Conservation (phyloP, 371 early-diverging fungal species). For the Apophysomyces trapeziformis region DNA sequence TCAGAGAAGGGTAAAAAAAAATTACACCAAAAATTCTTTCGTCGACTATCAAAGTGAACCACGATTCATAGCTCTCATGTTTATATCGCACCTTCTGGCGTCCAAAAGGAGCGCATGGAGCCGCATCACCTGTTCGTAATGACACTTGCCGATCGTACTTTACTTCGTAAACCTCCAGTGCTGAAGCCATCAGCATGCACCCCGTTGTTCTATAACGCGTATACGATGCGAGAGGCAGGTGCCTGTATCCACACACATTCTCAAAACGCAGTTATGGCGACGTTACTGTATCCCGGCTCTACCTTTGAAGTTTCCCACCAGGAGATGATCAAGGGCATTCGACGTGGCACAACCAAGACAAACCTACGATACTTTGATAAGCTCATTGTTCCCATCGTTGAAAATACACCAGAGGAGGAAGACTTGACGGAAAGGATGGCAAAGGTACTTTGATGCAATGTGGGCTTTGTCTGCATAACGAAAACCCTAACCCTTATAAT, state of each 20-base stretch:
- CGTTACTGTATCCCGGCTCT: slow-evolving; percentile 74
- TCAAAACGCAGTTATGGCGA: slow-evolving; percentile 93
- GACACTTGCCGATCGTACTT: slow-evolving; percentile 57
- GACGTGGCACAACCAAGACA: slow-evolving; percentile 70
- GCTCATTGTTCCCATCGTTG: slow-evolving; percentile 94
- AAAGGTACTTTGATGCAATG: slow-evolving; percentile 46
- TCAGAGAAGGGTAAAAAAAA: slow-evolving; percentile 69
- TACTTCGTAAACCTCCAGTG: slow-evolving; percentile 74
- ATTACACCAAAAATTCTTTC: background rate
- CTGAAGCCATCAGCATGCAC: slow-evolving; percentile 90
- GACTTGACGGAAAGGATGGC: slow-evolving; percentile 92
- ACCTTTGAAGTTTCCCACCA: slow-evolving; percentile 91
- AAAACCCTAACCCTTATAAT: too few relatives aligned
- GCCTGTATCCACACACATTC: slow-evolving; percentile 98
- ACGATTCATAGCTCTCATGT: slow-evolving; percentile 62
- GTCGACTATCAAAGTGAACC: background rate
- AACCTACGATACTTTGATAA: slow-evolving; percentile 80
- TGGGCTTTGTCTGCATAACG: background rate
- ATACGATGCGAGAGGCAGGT: slow-evolving; percentile 86
- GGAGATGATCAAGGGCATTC: slow-evolving; percentile 99
- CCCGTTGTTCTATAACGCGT: slow-evolving; percentile 94
- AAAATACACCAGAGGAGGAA: slow-evolving; percentile 95
- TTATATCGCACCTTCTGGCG: slow-evolving; percentile 93
- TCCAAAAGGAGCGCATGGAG: slow-evolving; percentile 94
- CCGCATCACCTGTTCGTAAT: slow-evolving; percentile 89